phyloP scores from a whole-genome alignment of 371 early-diverging fungal genomes.

The Syncephalastrum monosporum region DNA sequence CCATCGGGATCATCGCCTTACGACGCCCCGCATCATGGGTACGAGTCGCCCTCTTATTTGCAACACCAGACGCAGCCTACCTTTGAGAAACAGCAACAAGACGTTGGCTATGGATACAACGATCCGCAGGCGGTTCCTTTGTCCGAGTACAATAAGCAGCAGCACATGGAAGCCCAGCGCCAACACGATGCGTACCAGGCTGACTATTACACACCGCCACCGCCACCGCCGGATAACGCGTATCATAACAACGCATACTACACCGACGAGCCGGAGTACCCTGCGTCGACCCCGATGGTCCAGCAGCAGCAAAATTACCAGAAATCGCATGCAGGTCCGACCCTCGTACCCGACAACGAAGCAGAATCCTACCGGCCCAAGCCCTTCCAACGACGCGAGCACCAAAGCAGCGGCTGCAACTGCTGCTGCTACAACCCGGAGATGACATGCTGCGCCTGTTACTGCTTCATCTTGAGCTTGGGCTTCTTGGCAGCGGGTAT shows the following conservation, averaged over 20 bases:
- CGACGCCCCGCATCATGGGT: slow-evolving; percentile 11
- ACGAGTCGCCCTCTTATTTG: slow-evolving; percentile 6
- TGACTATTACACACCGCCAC: no score
- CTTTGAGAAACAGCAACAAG: slow-evolving; percentile 6
- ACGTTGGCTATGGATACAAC: slow-evolving; percentile 12
- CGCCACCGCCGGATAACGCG: no score
- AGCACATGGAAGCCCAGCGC: slow-evolving; percentile 11
- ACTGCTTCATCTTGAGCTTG: slow-evolving; percentile 23
- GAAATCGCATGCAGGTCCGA: slow-evolving; percentile 4
- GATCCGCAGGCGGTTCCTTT: slow-evolving; percentile 20
- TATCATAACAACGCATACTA: no score
- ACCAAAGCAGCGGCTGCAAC: slow-evolving; percentile 12
- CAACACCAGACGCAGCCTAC: slow-evolving; percentile 7
- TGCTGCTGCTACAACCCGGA: slow-evolving; percentile 29
- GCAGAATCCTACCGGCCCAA: slow-evolving; percentile 20
- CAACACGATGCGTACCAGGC: slow-evolving; percentile 5
- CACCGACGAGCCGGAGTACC: no score
- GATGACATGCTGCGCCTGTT: slow-evolving; percentile 28
- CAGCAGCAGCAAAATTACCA: slow-evolving; percentile 7
- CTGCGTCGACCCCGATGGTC: no score
- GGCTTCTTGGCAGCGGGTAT: slow-evolving; percentile 26
- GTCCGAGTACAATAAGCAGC: slow-evolving; percentile 7
- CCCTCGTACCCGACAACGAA: slow-evolving; percentile 21
- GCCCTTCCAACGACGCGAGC: slow-evolving; percentile 11
- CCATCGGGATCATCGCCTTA: not conserved